Percentiles rank a stretch among this genome's conserved stretches.
Conservation (phyloP, 257 asterid genomes). For the Petunia secreta region DNA sequence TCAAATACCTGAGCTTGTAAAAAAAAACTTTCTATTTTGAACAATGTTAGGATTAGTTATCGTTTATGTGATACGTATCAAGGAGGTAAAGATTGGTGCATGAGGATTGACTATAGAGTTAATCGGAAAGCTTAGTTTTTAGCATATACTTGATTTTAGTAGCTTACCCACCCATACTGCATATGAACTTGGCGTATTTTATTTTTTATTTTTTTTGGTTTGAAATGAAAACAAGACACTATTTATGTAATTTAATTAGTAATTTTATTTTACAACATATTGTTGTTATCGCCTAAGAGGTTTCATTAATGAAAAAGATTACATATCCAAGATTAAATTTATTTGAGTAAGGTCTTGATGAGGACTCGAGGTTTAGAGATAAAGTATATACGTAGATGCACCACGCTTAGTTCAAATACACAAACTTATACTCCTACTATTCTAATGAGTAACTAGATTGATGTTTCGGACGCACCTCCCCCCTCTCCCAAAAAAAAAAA, state of each 20-base stretch:
- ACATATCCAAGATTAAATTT: background rate
- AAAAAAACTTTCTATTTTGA: background rate
- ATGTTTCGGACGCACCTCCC: background rate
- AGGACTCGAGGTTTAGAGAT: background rate
- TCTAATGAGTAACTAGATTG: background rate
- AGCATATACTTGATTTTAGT: constrained; percentile 10
- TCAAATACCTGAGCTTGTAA: background rate
- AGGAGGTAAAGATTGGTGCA: constrained; percentile 12
- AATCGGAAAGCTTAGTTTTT: constrained; percentile 3
- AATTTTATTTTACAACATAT: background rate
- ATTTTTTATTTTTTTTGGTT: too few relatives aligned
- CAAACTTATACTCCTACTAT: background rate
- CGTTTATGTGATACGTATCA: background rate
- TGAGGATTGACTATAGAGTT: constrained; percentile 23
- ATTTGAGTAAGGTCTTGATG: background rate
- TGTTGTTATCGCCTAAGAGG: background rate
- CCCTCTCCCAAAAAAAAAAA: too few relatives aligned
- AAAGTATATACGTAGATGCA: background rate
- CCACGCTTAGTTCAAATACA: background rate
- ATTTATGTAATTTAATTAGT: background rate
- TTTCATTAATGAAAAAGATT: background rate
- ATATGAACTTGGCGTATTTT: constrained; percentile 6
- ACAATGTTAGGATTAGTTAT: background rate
- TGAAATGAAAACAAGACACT: background rate
- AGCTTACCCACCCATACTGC: constrained; percentile 25